Percentiles rank a stretch among this genome's conserved stretches.
Conservation (phyloP, 2,329 filamentous ascomycete species). For the Tolypocladium album region DNA sequence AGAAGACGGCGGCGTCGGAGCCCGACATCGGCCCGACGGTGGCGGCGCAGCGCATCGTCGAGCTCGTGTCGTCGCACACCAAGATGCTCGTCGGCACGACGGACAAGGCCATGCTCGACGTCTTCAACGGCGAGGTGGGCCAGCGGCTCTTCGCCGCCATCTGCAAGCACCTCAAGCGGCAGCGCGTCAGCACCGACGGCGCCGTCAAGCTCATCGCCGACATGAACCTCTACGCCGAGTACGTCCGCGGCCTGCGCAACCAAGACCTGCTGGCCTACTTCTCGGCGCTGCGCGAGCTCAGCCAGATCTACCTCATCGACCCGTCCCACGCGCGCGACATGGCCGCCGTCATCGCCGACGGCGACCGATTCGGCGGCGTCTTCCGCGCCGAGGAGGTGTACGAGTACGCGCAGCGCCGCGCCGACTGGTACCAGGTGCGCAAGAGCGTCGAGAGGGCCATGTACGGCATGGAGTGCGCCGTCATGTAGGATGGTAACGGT, state of each 20-base stretch:
- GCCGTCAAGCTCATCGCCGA: constrained; percentile 91
- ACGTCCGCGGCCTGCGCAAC: constrained; percentile 73
- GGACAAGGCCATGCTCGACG: constrained; percentile 95
- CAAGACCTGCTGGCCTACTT: constrained; percentile 82
- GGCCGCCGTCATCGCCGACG: constrained; percentile 88
- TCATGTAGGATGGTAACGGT: constrained; percentile 81
- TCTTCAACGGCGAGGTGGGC: constrained; percentile 97
- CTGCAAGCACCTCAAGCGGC: constrained; percentile 95
- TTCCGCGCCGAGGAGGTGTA: constrained; percentile 96
- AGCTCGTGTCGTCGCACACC: constrained; percentile 80
- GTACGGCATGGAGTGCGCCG: constrained; percentile 81
- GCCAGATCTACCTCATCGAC: constrained; percentile 91
- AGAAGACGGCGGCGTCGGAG: constrained; percentile 21
- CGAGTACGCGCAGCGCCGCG: constrained; percentile 86
- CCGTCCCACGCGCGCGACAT: constrained; percentile 80
- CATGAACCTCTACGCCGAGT: constrained; percentile 87
- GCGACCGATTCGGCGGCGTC: constrained; percentile 79
- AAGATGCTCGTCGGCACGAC: constrained; percentile 89
- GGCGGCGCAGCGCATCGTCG: constrained; percentile 71
- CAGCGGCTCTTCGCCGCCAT: constrained; percentile 82
- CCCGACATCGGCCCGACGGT: constrained; percentile 56
- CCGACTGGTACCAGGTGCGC: constrained; percentile 90
- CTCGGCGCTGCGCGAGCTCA: constrained; percentile 78
- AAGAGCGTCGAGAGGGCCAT: constrained; percentile 87
- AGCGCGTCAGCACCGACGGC: constrained; percentile 81